Conservation (phyloP, 495 filamentous ascomycete species). For the Neurospora hispaniola region DNA sequence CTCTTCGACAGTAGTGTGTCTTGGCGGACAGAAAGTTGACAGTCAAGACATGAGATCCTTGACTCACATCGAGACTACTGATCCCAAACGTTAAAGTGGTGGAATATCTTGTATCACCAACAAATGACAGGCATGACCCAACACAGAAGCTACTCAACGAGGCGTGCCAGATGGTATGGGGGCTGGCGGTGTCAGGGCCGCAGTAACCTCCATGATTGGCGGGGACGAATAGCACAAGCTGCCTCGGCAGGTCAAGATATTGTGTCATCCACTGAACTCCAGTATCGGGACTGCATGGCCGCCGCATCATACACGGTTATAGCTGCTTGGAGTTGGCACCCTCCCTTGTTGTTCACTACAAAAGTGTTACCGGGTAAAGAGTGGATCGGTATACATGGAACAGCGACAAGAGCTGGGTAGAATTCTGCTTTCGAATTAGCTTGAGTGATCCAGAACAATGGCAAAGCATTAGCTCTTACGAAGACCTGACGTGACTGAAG, state of each 20-base stretch:
- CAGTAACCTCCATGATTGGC: not conserved
- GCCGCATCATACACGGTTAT: not conserved
- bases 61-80: not conserved
- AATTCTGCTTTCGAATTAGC: not conserved
- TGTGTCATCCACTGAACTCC: not conserved
- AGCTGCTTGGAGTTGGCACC: not conserved
- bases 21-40: not conserved
- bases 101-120: not conserved
- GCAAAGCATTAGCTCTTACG: not conserved
- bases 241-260: not conserved
- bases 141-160: not conserved
- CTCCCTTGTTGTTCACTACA: not conserved
- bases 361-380: not conserved
- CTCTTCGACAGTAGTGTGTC: not conserved
- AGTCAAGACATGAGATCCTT: not conserved
- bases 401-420: not conserved
- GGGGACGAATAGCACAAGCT: not conserved
- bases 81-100: not conserved
- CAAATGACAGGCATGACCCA: not conserved
- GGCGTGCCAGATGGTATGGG: not conserved
- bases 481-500: not conserved
- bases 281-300: not conserved
- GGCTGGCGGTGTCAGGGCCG: not conserved
- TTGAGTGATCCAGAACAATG: not conserved
- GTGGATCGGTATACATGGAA: not conserved